Conservation (phyloP, 441 rosid species). For the Breynia disticha region DNA sequence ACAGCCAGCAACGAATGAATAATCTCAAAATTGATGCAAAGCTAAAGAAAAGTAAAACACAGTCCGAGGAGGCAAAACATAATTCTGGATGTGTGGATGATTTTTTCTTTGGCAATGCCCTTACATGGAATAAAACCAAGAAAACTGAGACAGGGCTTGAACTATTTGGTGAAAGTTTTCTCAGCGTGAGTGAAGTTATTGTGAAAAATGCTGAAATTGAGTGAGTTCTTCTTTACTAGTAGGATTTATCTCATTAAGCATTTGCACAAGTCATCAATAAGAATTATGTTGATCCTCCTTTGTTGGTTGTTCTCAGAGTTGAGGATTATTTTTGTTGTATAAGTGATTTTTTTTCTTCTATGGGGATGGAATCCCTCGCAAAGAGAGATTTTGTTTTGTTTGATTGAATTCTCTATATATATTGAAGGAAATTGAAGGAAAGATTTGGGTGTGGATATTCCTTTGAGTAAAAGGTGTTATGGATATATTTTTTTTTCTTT, state of each 20-base stretch:
- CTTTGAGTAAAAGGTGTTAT: no score
- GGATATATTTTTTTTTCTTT: no score
- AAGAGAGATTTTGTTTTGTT: no score
- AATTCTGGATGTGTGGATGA: constrained; percentile 7
- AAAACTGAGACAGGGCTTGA: constrained; percentile 8
- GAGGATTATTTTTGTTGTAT: no score
- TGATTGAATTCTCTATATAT: no score
- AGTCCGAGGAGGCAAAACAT: constrained; percentile 4
- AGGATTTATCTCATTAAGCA: not conserved
- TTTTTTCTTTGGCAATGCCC: constrained; percentile 10
- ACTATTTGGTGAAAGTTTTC: constrained; percentile 6
- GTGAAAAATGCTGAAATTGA: constrained; percentile 6
- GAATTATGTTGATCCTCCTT: no score
- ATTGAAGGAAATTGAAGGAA: no score
- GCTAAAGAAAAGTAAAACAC: constrained; percentile 13
- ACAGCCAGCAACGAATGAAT: constrained; percentile 7
- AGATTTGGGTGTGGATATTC: no score
- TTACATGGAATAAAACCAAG: constrained; percentile 6
- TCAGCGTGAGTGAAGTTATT: not conserved
- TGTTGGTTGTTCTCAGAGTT: no score
- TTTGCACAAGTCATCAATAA: not conserved
- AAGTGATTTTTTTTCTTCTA: no score
- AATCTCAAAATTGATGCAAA: constrained; percentile 3
- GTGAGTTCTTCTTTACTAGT: constrained; percentile 6
- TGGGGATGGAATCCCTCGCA: no score